Evolutionary conservation across 495 filamentous ascomycete genomes (phyloP), one percentile per base, ranked within the genome.

Genomic region (Cercophora sp.): DNA sequence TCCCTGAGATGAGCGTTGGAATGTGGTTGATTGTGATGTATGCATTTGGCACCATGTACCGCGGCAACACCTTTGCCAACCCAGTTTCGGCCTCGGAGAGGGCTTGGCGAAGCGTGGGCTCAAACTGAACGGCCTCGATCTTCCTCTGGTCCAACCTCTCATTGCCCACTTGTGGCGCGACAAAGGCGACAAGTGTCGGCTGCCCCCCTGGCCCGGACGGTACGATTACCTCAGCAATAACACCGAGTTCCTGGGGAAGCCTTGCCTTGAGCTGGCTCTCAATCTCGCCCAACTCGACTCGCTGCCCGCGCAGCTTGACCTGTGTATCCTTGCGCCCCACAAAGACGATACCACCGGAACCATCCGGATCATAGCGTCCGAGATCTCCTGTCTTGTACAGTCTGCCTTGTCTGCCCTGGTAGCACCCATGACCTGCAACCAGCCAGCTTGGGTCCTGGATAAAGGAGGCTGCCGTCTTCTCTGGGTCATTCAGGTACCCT

Each of bases 41-140:
- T 18, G 61, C 67, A n/a, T 74, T 73, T 1, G 79, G 79, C 8
- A 83, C 73, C 78, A 81, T 81, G 52, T 77, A 80, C 1, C 69
- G 67, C 0, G 78, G 79, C 39, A 81, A 57, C 39, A 70, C 69
- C 18, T 67, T 64, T n/a, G 31, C 34, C 0, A 65, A 18, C n/a
- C 50, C 52, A 5, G 36, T 36, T 16, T 60, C 57, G 8, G 48
- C 44, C 11, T 51, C 45, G 8, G 45, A 9, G 19, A 62, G 26
- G 0, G 44, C 50, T 19, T 20, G 16, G 0, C 16, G 9, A 26
- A 57, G 23, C n/a, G 59, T 51, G 1, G 13, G 35, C 8, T 31
- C 16, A 8, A 64, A 34, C 18, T 42, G 20, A 2, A 48, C 20
- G 5, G 39, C 13, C 22, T 50, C 52, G 24, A 59, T 29, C 2